Conservation (phyloP, 139 green algal species). For the Mychonastes homosphaera region DNA sequence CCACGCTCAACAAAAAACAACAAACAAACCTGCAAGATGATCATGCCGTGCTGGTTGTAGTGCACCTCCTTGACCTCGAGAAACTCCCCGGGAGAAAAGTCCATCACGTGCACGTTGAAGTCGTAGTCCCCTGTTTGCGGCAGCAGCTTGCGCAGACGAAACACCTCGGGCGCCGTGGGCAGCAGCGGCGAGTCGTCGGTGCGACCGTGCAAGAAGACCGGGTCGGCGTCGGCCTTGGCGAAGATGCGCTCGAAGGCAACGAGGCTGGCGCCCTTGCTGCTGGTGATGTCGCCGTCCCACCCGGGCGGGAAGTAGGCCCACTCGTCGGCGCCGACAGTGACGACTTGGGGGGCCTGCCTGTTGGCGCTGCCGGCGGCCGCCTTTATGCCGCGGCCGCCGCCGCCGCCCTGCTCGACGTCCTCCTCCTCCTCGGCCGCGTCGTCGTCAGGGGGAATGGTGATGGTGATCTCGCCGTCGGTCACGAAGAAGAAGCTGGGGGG, state of each 20-base stretch:
- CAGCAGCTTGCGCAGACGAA: conserved; percentile 84
- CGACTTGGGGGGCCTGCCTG: background rate
- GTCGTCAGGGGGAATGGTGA: too few species aligned
- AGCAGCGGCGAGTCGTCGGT: conserved; percentile 52
- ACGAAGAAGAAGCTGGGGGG: too few species aligned
- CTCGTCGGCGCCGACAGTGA: conserved; percentile 42
- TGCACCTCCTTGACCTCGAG: conserved; percentile 89
- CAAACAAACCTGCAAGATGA: conserved; percentile 85
- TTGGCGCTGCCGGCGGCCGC: background rate
- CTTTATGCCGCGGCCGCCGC: background rate
- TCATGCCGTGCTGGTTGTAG: conserved; percentile 95
- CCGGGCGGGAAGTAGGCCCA: conserved; percentile 70
- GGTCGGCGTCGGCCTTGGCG: conserved; percentile 24
- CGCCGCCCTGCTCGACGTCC: background rate
- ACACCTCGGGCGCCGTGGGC: conserved; percentile 64
- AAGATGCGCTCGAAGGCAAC: conserved; percentile 66
- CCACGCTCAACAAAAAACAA: too few species aligned
- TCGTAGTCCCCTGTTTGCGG: conserved; percentile 73
- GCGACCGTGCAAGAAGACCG: conserved; percentile 41
- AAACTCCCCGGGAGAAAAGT: conserved; percentile 82
- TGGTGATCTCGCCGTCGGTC: too few species aligned
- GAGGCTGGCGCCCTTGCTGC: conserved; percentile 36
- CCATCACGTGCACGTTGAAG: conserved; percentile 97
- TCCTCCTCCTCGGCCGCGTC: background rate
- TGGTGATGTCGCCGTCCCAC: background rate